A percentile compares a stretch with the other conserved stretches of the same genome.
These are phyloP conservation scores for Microascus cirrosus DNA, from an alignment of 2,329 filamentous ascomycete genomes.

Conservation along the genomic window DNA sequence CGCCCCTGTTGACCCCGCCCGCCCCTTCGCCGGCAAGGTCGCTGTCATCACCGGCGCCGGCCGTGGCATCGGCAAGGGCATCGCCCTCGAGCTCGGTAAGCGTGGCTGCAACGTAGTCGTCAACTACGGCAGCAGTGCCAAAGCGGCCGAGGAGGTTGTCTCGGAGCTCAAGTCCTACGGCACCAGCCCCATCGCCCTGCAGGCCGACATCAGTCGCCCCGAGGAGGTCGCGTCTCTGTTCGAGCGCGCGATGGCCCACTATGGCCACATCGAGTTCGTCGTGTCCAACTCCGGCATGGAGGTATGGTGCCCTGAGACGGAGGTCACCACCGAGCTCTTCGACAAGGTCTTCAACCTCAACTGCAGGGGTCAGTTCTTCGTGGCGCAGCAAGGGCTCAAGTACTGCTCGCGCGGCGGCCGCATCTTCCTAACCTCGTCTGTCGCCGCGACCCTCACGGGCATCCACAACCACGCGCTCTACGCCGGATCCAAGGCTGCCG, in stretches of 20 bases:
- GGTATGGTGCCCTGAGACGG: conserved; percentile 58
- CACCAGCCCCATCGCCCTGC: conserved; percentile 44
- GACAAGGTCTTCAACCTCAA: conserved; percentile 64
- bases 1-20: conserved; percentile 13
- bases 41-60: conserved; percentile 54
- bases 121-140: conserved; percentile 51
- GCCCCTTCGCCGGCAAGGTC: conserved; percentile 37
- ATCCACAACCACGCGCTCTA: conserved; percentile 62
- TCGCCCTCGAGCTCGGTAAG: conserved; percentile 55
- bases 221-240: conserved; percentile 51
- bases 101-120: conserved; percentile 55
- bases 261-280: conserved; percentile 60
- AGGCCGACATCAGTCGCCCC: conserved; percentile 54
- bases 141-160: conserved; percentile 46
- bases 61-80: conserved; percentile 55
- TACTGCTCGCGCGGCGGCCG: conserved; percentile 59
- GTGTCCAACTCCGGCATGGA: conserved; percentile 64
- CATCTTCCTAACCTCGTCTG: conserved; percentile 62
- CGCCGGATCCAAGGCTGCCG: conserved; percentile 60
- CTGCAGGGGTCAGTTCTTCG: conserved; percentile 64
- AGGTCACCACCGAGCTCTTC: conserved; percentile 59
- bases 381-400: conserved; percentile 64
- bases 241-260: conserved; percentile 51
- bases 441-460: conserved; percentile 54
- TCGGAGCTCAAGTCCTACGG: conserved; percentile 42